These are phyloP conservation scores for Dryas octopetala DNA, from an alignment of 306 rosid genomes.

Conservation along the genomic window DNA sequence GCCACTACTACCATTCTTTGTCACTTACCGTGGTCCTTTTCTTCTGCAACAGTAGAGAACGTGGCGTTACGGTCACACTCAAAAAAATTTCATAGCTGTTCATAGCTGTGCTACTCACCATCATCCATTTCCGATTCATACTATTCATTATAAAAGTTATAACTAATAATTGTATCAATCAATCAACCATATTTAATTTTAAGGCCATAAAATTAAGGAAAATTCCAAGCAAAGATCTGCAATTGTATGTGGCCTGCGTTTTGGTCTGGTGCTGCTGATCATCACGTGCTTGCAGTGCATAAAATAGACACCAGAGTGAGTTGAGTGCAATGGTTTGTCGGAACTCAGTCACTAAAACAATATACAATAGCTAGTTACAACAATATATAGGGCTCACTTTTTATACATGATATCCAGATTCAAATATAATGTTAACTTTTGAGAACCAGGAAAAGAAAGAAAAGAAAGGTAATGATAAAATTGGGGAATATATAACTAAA, in stretches of 20 bases:
- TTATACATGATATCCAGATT: background rate
- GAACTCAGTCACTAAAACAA: constrained; percentile 10
- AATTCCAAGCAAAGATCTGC: constrained; percentile 9
- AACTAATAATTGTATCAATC: no score
- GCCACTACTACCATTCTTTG: no score
- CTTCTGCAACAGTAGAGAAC: no score
- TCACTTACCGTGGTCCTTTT: background rate
- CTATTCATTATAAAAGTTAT: no score
- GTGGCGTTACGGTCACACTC: no score
- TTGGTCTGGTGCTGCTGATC: background rate
- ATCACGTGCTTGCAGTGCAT: constrained; percentile 39
- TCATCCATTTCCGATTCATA: no score
- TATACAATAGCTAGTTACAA: background rate
- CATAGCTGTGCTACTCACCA: background rate
- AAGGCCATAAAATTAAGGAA: background rate
- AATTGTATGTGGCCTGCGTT: background rate
- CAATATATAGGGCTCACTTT: background rate
- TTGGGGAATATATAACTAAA: background rate
- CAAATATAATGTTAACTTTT: constrained; percentile 18
- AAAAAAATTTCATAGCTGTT: no score
- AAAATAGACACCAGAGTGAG: constrained; percentile 1
- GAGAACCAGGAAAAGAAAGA: constrained; percentile 22
- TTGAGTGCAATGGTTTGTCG: constrained; percentile 10
- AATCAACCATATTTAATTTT: no score
- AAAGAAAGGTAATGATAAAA: constrained; percentile 1